phyloP scores from a whole-genome alignment of 495 filamentous ascomycete genomes.

The Aspergillus steynii region DNA sequence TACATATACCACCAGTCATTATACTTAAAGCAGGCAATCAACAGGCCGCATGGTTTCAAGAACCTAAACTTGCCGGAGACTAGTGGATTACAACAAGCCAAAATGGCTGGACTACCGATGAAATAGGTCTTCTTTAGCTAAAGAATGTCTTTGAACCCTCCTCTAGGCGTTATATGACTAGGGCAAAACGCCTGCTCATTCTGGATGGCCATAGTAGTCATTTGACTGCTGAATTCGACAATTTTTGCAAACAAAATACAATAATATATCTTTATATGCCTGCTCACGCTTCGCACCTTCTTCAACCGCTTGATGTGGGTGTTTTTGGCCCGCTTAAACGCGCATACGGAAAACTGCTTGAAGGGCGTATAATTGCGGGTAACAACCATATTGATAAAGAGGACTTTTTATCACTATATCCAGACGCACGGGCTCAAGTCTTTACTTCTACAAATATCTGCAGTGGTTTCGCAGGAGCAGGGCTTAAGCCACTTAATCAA shows the following conservation, averaged over 20 bases:
- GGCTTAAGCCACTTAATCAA: constrained; percentile 14
- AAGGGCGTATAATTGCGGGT: too few relatives aligned
- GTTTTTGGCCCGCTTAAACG: too few relatives aligned
- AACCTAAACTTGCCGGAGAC: constrained; percentile 21
- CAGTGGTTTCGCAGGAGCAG: constrained; percentile 12
- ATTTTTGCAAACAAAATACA: too few relatives aligned
- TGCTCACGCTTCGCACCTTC: too few relatives aligned
- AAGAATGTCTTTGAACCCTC: constrained; percentile 22
- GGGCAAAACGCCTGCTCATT: constrained; percentile 28
- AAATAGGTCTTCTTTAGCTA: constrained; percentile 21
- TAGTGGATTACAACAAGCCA: constrained; percentile 13
- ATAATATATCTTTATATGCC: too few relatives aligned
- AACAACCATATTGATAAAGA: too few relatives aligned
- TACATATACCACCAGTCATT: too few relatives aligned
- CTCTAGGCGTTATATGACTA: constrained; percentile 11
- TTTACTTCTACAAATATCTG: constrained; percentile 15
- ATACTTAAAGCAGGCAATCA: too few relatives aligned
- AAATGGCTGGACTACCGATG: constrained; percentile 18
- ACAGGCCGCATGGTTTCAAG: too few relatives aligned
- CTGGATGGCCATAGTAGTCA: constrained; percentile 29
- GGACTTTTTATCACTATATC: too few relatives aligned
- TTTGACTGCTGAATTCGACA: constrained; percentile 21
- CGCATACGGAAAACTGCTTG: too few relatives aligned
- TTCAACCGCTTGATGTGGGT: too few relatives aligned
- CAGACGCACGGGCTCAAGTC: constrained; percentile 2